A percentile compares a stretch with the other conserved stretches of the same genome.
Conservation (phyloP, 768 basidiomycete genomes). For the Pleurotus tuber-regium region DNA sequence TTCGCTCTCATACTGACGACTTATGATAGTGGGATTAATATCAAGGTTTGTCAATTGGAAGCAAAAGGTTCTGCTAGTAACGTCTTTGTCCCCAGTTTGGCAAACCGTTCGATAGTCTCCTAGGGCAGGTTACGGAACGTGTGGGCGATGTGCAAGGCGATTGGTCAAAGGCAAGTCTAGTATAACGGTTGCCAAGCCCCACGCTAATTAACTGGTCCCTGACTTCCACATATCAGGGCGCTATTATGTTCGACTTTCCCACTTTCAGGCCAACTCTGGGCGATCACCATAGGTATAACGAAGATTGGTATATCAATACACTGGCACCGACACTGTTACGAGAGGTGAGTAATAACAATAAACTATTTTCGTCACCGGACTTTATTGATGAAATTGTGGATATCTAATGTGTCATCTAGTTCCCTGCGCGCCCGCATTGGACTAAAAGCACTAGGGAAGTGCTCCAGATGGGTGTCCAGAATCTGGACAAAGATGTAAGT, state of each 20-base stretch:
- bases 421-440: constrained; percentile 35
- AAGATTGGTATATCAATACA: constrained; percentile 24
- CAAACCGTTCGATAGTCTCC: constrained; percentile 32
- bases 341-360: constrained; percentile 24
- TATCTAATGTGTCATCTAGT: too few relatives aligned
- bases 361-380: too few relatives aligned
- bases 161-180: constrained; percentile 30
- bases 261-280: constrained; percentile 30
- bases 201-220: neutral
- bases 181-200: neutral
- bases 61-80: neutral
- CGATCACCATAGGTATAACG: constrained; percentile 32
- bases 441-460: constrained; percentile 33
- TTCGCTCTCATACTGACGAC: constrained; percentile 10
- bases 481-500: constrained; percentile 31
- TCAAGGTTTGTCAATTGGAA: constrained; percentile 26
- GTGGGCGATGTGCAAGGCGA: constrained; percentile 28
- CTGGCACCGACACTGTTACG: constrained; percentile 26
- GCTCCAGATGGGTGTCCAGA: constrained; percentile 27
- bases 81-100: constrained; percentile 24
- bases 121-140: constrained; percentile 33
- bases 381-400: too few relatives aligned
- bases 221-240: constrained; percentile 28
- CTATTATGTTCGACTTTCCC: constrained; percentile 39
- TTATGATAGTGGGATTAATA: constrained; percentile 28